Percentiles rank a stretch among this genome's conserved stretches.
Evolutionary conservation across 2,329 filamentous ascomycete genomes (phyloP).

Genomic region (Biscogniauxia sp.): DNA sequence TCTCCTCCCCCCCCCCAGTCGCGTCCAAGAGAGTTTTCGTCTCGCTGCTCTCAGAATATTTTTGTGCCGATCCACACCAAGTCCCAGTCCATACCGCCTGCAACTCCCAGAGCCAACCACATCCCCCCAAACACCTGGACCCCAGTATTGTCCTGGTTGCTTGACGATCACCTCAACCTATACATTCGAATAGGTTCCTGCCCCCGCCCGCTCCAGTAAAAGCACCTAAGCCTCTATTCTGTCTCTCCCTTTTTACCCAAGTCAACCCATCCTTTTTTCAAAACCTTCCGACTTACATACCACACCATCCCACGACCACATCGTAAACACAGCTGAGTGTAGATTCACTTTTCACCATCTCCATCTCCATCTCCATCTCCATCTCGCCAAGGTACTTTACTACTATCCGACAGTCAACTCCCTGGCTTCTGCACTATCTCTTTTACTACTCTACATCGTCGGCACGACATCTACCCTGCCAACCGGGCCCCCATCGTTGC

Average conservation of each 20-base stretch:
- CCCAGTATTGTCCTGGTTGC: conserved; percentile 24
- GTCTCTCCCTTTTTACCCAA: conserved; percentile 23
- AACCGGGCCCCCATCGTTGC: neutral
- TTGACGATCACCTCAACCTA: conserved; percentile 32
- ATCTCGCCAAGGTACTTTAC: conserved; percentile 16
- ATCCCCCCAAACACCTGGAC: neutral
- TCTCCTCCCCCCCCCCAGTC: neutral
- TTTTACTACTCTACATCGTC: conserved; percentile 5
- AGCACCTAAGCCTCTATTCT: conserved; percentile 18
- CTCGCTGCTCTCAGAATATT: neutral
- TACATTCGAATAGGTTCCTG: conserved; percentile 22
- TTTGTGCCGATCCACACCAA: neutral
- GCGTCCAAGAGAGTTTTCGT: neutral
- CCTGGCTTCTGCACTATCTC: conserved; percentile 8
- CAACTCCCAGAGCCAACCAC: neutral
- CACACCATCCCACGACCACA: conserved; percentile 16
- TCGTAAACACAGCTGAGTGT: conserved; percentile 17
- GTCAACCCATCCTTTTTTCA: conserved; percentile 18
- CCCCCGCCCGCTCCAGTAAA: conserved; percentile 5
- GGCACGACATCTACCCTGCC: conserved; percentile 1
- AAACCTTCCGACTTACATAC: conserved; percentile 21
- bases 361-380: too few species aligned
- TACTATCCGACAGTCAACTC: conserved; percentile 17
- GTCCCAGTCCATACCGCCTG: neutral
- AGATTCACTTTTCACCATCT: conserved; percentile 15